phyloP scores from a whole-genome alignment of 768 basidiomycete genomes.

The Psilocybe subaeruginosa region DNA sequence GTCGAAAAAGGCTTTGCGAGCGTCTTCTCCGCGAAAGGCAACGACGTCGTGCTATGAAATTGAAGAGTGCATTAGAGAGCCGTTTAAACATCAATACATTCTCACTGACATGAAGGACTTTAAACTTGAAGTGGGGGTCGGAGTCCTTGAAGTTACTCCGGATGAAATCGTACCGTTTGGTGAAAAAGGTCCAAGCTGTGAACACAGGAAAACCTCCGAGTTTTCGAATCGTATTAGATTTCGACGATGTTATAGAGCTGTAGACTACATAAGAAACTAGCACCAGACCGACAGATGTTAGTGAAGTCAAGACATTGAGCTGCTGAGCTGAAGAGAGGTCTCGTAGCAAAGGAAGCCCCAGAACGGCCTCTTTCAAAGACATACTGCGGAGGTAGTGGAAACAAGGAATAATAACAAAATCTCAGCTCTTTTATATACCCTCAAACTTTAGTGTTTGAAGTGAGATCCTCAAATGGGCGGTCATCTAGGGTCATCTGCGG shows the following conservation, averaged over 20 bases:
- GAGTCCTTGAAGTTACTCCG: conserved; percentile 27
- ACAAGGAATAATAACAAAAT: neutral
- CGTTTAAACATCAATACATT: neutral
- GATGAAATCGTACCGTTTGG: conserved; percentile 33
- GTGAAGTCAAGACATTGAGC: neutral
- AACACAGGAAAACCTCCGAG: conserved; percentile 31
- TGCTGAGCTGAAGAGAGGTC: neutral
- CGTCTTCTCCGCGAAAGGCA: conserved; percentile 34
- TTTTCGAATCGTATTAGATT: conserved; percentile 11
- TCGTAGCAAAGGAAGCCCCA: neutral
- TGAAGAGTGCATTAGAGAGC: neutral
- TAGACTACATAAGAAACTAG: conserved; percentile 8
- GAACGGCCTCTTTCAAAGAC: neutral
- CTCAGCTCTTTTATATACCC: neutral
- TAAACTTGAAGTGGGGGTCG: conserved; percentile 30
- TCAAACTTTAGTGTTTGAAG: neutral
- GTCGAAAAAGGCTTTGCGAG: conserved; percentile 34
- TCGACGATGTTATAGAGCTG: neutral
- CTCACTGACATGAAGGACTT: conserved; percentile 28
- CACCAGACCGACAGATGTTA: neutral
- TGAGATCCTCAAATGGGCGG: neutral
- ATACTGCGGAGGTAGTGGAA: neutral
- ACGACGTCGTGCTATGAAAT: conserved; percentile 27
- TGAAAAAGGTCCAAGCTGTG: conserved; percentile 35
- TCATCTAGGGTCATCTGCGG: neutral